A percentile compares a stretch with the other conserved stretches of the same genome.
phyloP scores from a whole-genome alignment of 345 rosid species.

The Stellera chamaejasme region DNA sequence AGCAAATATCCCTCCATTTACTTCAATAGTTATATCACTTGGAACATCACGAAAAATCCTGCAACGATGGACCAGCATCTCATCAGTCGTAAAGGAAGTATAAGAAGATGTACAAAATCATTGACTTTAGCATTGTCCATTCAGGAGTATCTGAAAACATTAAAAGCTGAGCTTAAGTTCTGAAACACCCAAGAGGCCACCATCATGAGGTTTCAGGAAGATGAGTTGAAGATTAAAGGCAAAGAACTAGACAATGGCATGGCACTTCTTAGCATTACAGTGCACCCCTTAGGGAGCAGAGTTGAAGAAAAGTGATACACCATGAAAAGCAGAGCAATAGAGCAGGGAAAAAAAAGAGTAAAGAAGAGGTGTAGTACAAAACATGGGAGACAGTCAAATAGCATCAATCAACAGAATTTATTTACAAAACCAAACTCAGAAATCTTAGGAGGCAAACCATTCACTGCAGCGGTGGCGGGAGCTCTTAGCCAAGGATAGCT shows the following conservation, averaged over 20 bases:
- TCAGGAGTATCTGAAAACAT: background rate
- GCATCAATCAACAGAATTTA: background rate
- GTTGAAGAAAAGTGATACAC: too few species aligned
- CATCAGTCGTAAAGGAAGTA: background rate
- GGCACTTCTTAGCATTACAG: too few species aligned
- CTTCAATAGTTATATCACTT: slow-evolving; percentile 83
- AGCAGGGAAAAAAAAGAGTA: slow-evolving; percentile 1
- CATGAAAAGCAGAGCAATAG: background rate
- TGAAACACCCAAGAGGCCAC: background rate
- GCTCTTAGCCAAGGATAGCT: slow-evolving; percentile 60
- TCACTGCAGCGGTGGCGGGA: slow-evolving; percentile 83
- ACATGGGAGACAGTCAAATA: background rate
- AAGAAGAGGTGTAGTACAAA: background rate
- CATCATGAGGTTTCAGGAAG: too few species aligned
- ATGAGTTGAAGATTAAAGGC: too few species aligned
- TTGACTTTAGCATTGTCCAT: background rate
- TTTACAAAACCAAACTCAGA: slow-evolving; percentile 2
- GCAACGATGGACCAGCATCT: slow-evolving; percentile 18
- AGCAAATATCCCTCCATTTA: slow-evolving; percentile 64
- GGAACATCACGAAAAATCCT: slow-evolving; percentile 96
- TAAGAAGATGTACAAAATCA: background rate
- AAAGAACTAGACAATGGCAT: too few species aligned
- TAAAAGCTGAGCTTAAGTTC: background rate
- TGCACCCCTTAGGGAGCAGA: too few species aligned
- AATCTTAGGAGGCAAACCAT: slow-evolving; percentile 41